Conservation (phyloP, 129 eudicot species). For the Sambucus nigra region DNA sequence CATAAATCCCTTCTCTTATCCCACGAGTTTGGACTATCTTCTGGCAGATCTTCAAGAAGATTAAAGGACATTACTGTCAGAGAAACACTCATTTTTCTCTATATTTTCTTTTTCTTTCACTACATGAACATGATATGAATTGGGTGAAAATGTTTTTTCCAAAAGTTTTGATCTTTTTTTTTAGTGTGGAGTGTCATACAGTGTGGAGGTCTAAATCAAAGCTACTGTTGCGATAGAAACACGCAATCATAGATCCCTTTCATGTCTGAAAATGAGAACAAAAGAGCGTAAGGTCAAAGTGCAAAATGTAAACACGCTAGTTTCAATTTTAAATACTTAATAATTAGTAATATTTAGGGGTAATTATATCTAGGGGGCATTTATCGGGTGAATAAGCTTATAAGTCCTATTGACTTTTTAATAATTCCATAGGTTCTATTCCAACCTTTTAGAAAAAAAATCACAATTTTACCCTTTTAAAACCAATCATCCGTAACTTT, state of each 20-base stretch:
- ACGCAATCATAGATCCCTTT: conserved; percentile 1
- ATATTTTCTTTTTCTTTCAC: background rate
- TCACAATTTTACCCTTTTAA: too few species aligned
- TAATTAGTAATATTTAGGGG: too few species aligned
- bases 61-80: conserved; percentile 84
- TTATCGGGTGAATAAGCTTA: too few species aligned
- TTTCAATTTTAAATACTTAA: background rate
- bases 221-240: background rate
- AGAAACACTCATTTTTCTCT: conserved; percentile 69
- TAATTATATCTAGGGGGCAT: too few species aligned
- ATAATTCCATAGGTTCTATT: too few species aligned
- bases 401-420: too few species aligned
- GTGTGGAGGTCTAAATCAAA: background rate
- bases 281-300: background rate
- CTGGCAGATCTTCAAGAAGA: conserved; percentile 88
- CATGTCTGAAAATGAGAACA: conserved; percentile 6
- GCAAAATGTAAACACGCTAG: background rate
- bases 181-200: background rate
- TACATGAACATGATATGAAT: conserved; percentile 10
- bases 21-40: conserved; percentile 84
- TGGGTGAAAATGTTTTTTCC: background rate
- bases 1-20: conserved; percentile 92
- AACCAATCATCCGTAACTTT: too few species aligned
- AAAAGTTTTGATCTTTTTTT: background rate
- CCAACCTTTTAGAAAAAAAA: too few species aligned